Base-by-base conservation (phyloP, 192 early-diverging fungal species). In the Radiomyces spectabilis region DNA sequence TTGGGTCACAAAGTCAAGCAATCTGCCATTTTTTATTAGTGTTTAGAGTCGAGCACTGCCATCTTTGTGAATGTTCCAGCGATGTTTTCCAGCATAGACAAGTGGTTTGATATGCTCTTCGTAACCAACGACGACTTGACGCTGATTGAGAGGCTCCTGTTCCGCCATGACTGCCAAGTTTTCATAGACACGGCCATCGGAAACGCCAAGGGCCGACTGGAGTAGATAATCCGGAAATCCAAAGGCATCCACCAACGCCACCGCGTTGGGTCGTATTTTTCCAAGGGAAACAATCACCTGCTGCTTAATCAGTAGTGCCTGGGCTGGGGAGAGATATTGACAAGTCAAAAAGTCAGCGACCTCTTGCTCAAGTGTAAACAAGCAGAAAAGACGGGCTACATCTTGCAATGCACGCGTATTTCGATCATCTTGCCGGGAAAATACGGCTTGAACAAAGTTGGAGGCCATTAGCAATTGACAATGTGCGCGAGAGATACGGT, bases 171-270 rank as follows among this genome's bases (percentile, higher is more conserved):
- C 67, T 21, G 85, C 69, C 43, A 89, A 75, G 35, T 58, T 68
- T 49, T 90, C 89, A 47, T 94, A 94, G 12, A 89, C 84, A 43
- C 79, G 63, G 26, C 88, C 89, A 37, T 89, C 83, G 21, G 70
- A 73, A 12, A 78, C 59, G 9, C 85, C 92, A 31, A 94, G 65
- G 5, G 88, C 83, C 27, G 84, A 86, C 65, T 89, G 81, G 13
- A 94, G 73, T n/a, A 77, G 53, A 45, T 83, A 83, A 32, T 94
- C 92, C 0, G 86, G 75, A 35, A 88, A 65, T 4, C 71, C 79
- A 71, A 87, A 92, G 0, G 87, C 77, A 35, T 94, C 92, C 10
- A 88, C 88, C 12, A 94, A 69, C 0, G 84, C 77, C 29, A 94
- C 78, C 10, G 83, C 83, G 62, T 94, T 77, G 48, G 77, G 80